Evolutionary conservation across 2,329 filamentous ascomycete species (phyloP).

Genomic region (Tolypocladium sp.): DNA sequence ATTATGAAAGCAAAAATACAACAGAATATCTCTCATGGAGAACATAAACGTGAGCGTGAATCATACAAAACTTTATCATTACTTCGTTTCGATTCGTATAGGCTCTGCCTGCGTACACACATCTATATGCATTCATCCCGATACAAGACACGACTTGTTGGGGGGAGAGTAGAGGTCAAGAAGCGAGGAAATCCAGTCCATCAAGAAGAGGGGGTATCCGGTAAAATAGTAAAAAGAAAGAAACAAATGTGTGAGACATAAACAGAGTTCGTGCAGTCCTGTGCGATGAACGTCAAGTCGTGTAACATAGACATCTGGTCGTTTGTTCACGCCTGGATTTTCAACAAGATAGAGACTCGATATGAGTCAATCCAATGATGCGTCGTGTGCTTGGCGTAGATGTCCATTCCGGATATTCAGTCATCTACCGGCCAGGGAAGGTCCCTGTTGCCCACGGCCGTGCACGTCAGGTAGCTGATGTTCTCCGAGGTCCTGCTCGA

Average conservation of each 20-base stretch:
- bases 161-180: background rate
- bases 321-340: background rate
- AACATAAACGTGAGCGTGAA: background rate
- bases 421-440: conserved; percentile 38
- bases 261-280: too few relatives aligned
- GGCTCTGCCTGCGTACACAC: background rate
- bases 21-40: background rate
- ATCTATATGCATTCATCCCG: background rate
- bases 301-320: background rate
- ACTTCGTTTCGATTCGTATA: background rate
- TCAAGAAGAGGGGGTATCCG: background rate
- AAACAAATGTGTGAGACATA: background rate
- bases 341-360: background rate
- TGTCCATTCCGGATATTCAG: conserved; percentile 2
- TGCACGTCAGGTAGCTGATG: conserved; percentile 43
- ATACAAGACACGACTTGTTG: background rate
- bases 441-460: conserved; percentile 36
- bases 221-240: background rate
- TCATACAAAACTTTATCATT: background rate
- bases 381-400: background rate
- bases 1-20: too few relatives aligned
- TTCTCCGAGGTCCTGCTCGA: conserved; percentile 29
- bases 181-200: background rate
- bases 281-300: background rate
- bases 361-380: background rate